These are phyloP conservation scores for Nicotiana otophora DNA, from an alignment of 257 asterid genomes.

Conservation along the genomic window DNA sequence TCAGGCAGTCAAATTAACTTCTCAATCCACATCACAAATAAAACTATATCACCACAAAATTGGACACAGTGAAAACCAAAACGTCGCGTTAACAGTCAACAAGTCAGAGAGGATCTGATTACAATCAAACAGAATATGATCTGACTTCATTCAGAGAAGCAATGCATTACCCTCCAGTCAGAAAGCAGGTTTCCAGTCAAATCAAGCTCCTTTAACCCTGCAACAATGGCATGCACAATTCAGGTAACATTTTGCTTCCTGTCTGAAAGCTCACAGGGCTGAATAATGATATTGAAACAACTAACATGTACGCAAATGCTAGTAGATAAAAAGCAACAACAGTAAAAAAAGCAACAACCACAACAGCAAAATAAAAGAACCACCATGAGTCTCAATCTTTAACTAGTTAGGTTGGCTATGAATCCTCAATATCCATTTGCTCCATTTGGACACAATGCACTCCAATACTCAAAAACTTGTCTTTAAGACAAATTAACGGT, in stretches of 20 bases:
- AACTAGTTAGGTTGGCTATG: background rate
- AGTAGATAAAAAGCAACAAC: background rate
- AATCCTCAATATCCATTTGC: background rate
- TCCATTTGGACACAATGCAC: background rate
- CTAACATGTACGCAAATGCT: background rate
- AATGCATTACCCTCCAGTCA: slow-evolving; percentile 61
- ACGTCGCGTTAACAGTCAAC: background rate
- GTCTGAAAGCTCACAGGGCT: background rate
- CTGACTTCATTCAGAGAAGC: slow-evolving; percentile 23
- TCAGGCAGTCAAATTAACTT: background rate
- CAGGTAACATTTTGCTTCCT: background rate
- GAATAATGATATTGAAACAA: background rate
- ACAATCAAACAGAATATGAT: slow-evolving; percentile 11
- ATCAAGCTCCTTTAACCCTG: slow-evolving; percentile 95
- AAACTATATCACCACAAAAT: slow-evolving; percentile 4
- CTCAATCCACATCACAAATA: background rate
- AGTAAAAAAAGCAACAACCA: background rate
- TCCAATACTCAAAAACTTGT: background rate
- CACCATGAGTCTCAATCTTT: background rate
- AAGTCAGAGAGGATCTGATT: background rate
- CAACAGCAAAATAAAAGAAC: background rate
- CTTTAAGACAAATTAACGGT: background rate
- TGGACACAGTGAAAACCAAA: background rate
- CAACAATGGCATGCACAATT: slow-evolving; percentile 19
- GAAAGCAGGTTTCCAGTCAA: slow-evolving; percentile 81